phyloP scores from a whole-genome alignment of 2,329 filamentous ascomycete genomes.

The Cladosporium sp. region DNA sequence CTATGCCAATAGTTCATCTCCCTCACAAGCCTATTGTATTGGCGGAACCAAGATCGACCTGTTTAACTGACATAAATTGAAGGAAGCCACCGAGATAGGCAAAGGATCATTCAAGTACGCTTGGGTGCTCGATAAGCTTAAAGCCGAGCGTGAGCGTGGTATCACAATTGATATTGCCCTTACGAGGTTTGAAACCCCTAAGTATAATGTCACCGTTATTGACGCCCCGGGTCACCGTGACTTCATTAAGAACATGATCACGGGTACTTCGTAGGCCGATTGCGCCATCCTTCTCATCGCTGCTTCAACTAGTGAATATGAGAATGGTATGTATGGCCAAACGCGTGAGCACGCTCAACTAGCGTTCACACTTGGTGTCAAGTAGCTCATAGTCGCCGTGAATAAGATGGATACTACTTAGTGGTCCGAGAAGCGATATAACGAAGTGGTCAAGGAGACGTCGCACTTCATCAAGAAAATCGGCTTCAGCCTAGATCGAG shows the following conservation, averaged over 20 bases:
- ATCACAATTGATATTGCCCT: conserved; percentile 99
- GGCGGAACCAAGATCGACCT: too few species aligned
- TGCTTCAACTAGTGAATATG: conserved; percentile 99
- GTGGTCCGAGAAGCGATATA: conserved; percentile 93
- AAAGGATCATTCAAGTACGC: conserved; percentile 99
- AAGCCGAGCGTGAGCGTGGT: conserved; percentile 99
- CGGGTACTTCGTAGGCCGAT: conserved; percentile 99
- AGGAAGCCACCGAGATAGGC: conserved; percentile 97
- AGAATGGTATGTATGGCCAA: conserved; percentile 99
- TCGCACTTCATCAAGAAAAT: conserved; percentile 99
- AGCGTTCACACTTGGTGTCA: conserved; percentile 99
- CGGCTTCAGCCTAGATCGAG: conserved; percentile 99
- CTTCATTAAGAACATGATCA: conserved; percentile 99
- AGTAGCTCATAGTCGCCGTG: conserved; percentile 99
- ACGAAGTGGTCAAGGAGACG: conserved; percentile 99
- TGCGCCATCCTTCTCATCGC: conserved; percentile 99
- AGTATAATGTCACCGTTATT: conserved; percentile 40
- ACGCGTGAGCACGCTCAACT: conserved; percentile 99
- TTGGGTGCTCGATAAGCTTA: conserved; percentile 99
- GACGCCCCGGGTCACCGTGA: conserved; percentile 99
- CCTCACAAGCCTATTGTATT: too few species aligned
- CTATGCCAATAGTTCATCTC: too few species aligned
- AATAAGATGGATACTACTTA: conserved; percentile 99
- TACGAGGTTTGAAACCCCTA: conserved; percentile 99
- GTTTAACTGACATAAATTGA: too few species aligned